Conservation (phyloP, 1,139 yeast species). For the Candida sanyaensis region DNA sequence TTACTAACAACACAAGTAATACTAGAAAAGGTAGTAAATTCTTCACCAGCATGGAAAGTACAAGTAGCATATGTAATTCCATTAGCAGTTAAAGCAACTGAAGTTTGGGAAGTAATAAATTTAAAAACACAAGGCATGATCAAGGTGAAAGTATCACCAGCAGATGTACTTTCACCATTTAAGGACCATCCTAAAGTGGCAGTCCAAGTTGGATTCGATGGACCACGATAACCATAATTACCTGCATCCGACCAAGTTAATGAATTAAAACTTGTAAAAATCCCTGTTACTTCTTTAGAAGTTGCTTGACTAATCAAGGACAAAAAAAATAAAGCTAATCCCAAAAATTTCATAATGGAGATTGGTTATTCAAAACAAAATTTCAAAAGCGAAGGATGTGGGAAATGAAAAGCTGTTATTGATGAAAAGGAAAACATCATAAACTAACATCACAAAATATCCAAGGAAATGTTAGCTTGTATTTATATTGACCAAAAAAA, state of each 20-base stretch:
- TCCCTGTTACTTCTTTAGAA: slow-evolving; percentile 4
- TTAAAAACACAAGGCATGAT: slow-evolving; percentile 27
- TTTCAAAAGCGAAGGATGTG: too few relatives aligned
- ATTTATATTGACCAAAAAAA: neutral
- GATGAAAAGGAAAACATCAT: neutral
- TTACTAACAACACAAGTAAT: slow-evolving; percentile 26
- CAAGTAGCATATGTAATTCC: slow-evolving; percentile 31
- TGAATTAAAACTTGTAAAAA: slow-evolving; percentile 8
- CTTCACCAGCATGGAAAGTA: slow-evolving; percentile 22
- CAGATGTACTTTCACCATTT: slow-evolving; percentile 15
- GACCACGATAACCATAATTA: slow-evolving; percentile 9
- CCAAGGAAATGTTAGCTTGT: neutral
- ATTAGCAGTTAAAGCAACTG: slow-evolving; percentile 20
- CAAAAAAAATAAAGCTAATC: slow-evolving; percentile 1
- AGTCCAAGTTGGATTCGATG: slow-evolving; percentile 24
- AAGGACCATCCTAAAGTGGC: slow-evolving; percentile 26
- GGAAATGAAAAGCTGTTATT: neutral
- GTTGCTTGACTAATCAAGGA: slow-evolving; percentile 3
- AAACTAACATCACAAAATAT: too few relatives aligned
- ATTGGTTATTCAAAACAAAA: neutral
- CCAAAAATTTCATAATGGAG: slow-evolving; percentile 2
- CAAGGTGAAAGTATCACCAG: slow-evolving; percentile 30
- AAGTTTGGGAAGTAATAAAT: slow-evolving; percentile 17
- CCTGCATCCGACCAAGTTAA: slow-evolving; percentile 7
- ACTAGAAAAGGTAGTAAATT: slow-evolving; percentile 22